These are phyloP conservation scores for Fraxinus americana DNA, from an alignment of 257 asterid genomes.

Conservation along the genomic window DNA sequence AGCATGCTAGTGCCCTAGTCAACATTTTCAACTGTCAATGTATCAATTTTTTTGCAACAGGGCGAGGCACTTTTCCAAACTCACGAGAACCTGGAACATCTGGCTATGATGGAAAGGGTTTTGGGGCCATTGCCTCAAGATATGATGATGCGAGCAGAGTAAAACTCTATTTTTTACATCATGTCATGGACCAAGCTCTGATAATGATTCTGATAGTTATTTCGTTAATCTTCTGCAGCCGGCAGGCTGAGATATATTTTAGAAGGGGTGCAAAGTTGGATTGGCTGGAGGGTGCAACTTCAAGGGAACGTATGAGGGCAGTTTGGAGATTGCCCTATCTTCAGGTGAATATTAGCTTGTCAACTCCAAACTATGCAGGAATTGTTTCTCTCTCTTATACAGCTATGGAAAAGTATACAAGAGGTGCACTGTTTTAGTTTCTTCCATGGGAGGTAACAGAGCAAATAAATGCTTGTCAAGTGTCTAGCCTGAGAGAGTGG, in stretches of 20 bases:
- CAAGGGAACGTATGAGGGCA: conserved; percentile 80
- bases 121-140: conserved; percentile 87
- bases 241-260: conserved; percentile 74
- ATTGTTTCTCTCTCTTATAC: background rate
- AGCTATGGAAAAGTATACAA: background rate
- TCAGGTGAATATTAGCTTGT: conserved; percentile 47
- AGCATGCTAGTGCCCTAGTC: conserved; percentile 2
- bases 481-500: background rate
- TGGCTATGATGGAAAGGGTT: conserved; percentile 97
- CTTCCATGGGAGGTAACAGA: background rate
- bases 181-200: conserved; percentile 9
- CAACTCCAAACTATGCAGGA: background rate
- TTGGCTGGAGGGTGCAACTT: conserved; percentile 87
- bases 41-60: conserved; percentile 34
- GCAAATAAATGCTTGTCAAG: background rate
- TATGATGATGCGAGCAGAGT: conserved; percentile 77
- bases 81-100: conserved; percentile 91
- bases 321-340: conserved; percentile 76
- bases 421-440: background rate
- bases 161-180: conserved; percentile 26
- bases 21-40: conserved; percentile 14
- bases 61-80: conserved; percentile 92
- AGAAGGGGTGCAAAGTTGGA: conserved; percentile 66
- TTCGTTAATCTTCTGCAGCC: conserved; percentile 40
- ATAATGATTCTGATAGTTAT: conserved; percentile 13